Evolutionary conservation across 805 yeast genomes (phyloP).

Genomic region (Candida succiphila): DNA sequence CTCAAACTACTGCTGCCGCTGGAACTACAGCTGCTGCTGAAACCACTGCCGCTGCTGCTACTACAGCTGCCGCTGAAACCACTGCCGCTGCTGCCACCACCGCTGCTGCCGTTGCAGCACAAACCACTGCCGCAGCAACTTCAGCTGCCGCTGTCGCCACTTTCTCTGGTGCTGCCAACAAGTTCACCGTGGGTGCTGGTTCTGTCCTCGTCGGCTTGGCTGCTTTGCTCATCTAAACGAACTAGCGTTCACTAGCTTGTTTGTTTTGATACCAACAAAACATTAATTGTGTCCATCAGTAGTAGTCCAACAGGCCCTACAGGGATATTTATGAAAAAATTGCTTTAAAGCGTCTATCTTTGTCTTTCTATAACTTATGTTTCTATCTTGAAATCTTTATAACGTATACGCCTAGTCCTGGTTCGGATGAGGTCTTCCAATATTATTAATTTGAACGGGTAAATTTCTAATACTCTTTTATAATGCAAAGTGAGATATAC

Average conservation of each 20-base stretch:
- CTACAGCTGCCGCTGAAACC: constrained; percentile 2
- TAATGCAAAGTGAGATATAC: too few species aligned
- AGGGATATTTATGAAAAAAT: too few species aligned
- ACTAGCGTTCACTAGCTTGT: not conserved
- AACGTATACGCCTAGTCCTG: too few species aligned
- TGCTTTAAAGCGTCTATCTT: not conserved
- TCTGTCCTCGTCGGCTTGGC: constrained; percentile 10
- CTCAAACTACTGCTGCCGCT: constrained; percentile 11
- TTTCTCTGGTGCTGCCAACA: constrained; percentile 8
- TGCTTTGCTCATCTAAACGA: constrained; percentile 9
- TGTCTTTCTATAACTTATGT: not conserved
- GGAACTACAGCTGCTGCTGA: constrained; percentile 3
- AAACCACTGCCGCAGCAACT: constrained; percentile 7
- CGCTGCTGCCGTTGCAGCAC: constrained; percentile 8
- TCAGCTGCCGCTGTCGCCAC: constrained; percentile 3
- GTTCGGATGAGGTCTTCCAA: too few species aligned
- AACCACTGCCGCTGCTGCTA: constrained; percentile 1
- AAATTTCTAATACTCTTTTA: not conserved
- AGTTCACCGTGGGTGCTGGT: constrained; percentile 9
- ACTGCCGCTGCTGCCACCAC: constrained; percentile 1
- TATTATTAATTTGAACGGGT: not conserved
- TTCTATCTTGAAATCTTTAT: too few species aligned
- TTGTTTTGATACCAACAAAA: not conserved
- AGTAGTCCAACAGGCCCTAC: not conserved
- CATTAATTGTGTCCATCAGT: not conserved